These are phyloP conservation scores for Penicillium desertorum DNA, from an alignment of 495 filamentous ascomycete genomes.

Conservation along the genomic window DNA sequence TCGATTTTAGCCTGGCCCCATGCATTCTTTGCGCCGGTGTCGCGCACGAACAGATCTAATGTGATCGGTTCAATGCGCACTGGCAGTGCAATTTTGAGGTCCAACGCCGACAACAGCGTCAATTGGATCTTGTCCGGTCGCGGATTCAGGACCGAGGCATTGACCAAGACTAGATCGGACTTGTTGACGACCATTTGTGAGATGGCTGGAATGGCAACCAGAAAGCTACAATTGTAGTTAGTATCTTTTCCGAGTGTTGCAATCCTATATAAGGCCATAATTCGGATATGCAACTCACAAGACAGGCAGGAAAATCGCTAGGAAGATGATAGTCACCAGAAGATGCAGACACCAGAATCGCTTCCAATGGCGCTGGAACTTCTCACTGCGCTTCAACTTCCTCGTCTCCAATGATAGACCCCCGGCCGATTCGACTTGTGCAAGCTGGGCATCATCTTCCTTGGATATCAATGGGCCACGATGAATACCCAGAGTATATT, in stretches of 20 bases:
- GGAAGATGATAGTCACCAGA: slow-evolving; percentile 30
- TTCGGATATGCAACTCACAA: slow-evolving; percentile 30
- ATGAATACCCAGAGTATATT: slow-evolving; percentile 37
- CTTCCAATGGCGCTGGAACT: slow-evolving; percentile 38
- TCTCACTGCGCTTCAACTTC: slow-evolving; percentile 27
- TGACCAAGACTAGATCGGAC: slow-evolving; percentile 39
- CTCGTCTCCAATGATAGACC: slow-evolving; percentile 33
- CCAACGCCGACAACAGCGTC: slow-evolving; percentile 36
- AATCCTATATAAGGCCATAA: not conserved
- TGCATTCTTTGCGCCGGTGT: slow-evolving; percentile 25
- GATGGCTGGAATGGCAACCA: slow-evolving; percentile 44
- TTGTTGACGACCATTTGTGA: slow-evolving; percentile 44
- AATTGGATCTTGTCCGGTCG: slow-evolving; percentile 34
- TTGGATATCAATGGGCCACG: slow-evolving; percentile 34
- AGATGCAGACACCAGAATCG: slow-evolving; percentile 46
- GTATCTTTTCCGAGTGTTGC: not conserved
- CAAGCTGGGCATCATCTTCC: slow-evolving; percentile 25
- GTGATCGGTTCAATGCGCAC: slow-evolving; percentile 42
- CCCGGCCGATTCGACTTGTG: slow-evolving; percentile 33
- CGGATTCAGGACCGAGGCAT: slow-evolving; percentile 36
- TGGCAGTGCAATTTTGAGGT: slow-evolving; percentile 36
- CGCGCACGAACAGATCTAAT: slow-evolving; percentile 36
- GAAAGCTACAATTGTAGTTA: slow-evolving; percentile 34
- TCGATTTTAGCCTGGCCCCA: slow-evolving; percentile 29
- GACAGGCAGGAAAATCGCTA: slow-evolving; percentile 41